A percentile compares a stretch with the other conserved stretches of the same genome.
Evolutionary conservation across 2,329 filamentous ascomycete species (phyloP).

Genomic region (Scedosporium boydii): DNA sequence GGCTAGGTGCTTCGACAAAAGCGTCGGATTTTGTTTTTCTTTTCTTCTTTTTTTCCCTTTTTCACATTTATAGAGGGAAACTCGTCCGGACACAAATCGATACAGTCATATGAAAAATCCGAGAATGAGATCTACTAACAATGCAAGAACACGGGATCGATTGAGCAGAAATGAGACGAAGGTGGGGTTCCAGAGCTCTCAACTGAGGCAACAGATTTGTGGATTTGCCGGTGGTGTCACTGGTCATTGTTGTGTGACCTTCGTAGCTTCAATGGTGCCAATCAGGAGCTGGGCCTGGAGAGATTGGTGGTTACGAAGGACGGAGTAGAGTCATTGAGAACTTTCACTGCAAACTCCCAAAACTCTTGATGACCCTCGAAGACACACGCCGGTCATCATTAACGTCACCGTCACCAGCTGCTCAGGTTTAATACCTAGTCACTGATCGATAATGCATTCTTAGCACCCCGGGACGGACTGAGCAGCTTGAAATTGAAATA

Average conservation of each 20-base stretch:
- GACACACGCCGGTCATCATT: too few relatives aligned
- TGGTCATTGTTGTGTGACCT: not conserved
- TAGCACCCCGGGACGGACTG: too few relatives aligned
- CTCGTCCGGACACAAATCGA: too few relatives aligned
- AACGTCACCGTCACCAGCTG: too few relatives aligned
- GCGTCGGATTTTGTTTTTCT: too few relatives aligned
- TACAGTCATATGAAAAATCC: not conserved
- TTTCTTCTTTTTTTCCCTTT: too few relatives aligned
- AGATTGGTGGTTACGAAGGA: not conserved
- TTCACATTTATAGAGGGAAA: too few relatives aligned
- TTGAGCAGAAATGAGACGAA: not conserved
- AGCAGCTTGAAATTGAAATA: too few relatives aligned
- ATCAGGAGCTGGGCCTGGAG: not conserved
- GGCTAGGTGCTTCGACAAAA: too few relatives aligned
- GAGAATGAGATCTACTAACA: not conserved
- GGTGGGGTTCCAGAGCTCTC: not conserved
- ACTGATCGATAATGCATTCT: too few relatives aligned
- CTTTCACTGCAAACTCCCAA: not conserved
- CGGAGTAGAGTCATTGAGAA: not conserved
- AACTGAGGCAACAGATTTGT: not conserved
- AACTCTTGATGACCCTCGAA: not conserved
- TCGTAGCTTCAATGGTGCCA: not conserved
- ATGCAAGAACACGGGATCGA: not conserved
- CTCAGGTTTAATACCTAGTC: too few relatives aligned
- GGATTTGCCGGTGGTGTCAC: not conserved